Evolutionary conservation across 2,329 filamentous ascomycete genomes (phyloP).

Genomic region (Pseudopithomyces maydicus): DNA sequence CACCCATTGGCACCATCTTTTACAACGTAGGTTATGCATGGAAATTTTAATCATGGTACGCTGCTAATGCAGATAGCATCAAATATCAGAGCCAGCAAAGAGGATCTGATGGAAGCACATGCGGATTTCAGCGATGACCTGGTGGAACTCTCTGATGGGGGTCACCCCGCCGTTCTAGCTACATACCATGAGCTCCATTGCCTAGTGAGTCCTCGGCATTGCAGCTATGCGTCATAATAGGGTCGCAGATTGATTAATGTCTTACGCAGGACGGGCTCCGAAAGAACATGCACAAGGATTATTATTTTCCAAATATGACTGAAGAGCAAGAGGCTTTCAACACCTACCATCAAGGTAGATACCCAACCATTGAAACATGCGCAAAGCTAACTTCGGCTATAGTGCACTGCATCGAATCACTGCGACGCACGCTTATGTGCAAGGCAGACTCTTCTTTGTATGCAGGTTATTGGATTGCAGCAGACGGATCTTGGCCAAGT

Average conservation of each 20-base stretch:
- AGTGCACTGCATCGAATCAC: constrained; percentile 1
- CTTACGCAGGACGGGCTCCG: neutral
- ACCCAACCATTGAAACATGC: too few species aligned
- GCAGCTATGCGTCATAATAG: too few species aligned
- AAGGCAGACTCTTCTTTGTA: constrained; percentile 1
- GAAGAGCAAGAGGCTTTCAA: neutral
- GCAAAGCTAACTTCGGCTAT: too few species aligned
- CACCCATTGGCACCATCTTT: too few species aligned
- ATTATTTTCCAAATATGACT: neutral
- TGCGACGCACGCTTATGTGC: constrained; percentile 2
- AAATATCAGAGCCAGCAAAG: constrained; percentile 1
- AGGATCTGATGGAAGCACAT: constrained; percentile 3
- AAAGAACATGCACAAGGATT: neutral
- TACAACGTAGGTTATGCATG: too few species aligned
- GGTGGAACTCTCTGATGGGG: constrained; percentile 6
- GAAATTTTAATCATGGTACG: too few species aligned
- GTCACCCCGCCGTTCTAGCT: constrained; percentile 6
- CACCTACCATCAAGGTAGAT: too few species aligned
- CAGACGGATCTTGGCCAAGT: neutral
- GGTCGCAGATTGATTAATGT: too few species aligned
- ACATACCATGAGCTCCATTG: constrained; percentile 8
- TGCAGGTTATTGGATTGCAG: constrained; percentile 1
- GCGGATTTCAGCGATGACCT: constrained; percentile 1
- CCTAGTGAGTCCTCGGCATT: neutral
- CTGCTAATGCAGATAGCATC: too few species aligned